Evolutionary conservation across 495 filamentous ascomycete genomes (phyloP), one percentile per base, ranked within the genome.

Genomic region (Antarctomyces pellizariae): DNA sequence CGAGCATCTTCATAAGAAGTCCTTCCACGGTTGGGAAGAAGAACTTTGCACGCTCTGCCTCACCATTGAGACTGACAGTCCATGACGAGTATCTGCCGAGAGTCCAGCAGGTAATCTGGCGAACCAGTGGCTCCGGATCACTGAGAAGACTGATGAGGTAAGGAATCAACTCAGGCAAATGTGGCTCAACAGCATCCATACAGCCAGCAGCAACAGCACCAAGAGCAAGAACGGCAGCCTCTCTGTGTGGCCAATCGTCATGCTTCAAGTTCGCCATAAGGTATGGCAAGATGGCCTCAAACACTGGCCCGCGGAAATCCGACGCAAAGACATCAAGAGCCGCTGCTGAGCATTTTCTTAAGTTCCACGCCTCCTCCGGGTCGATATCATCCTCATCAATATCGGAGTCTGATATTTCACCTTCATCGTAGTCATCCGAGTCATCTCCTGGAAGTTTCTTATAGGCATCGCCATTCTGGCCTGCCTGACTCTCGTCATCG

Each of bases 1-100:
- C 86, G 22, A 95, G 54, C 86, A 99, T 99, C 36, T 79, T 75
- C 18, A 61, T 67, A 25, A 99, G 53, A 26, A 99, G 80, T 13
- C 89, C 89, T 34, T 91, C 86, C 83, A 99, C 91, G 64, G 93
- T 82, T 1, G 86, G 86, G 45, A 83, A 72, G 40, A 95, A 95
- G 49, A 67, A 93, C 26, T 62, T 66, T 22, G 65, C 62, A 33
- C 70, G 70, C 33, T 80, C 63, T 4, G 50, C 48, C 13, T 58
- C 59, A 23, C 74, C 64, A 7, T 54, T 45, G 7, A 93, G 61
- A 29, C 73, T 64, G 5, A 82, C 75, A 4, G 84, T 86, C 86
- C 86, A 99, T 10, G 69, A 56, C 7, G 89, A 92, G 47, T 93
- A 99, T 9, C 86, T 66, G 10, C 82, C 83, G 16, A 99, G 56